Evolutionary conservation across 2,329 filamentous ascomycete genomes (phyloP), one percentile per base, ranked within the genome.

Genomic region (Colletotrichum coccodes): DNA sequence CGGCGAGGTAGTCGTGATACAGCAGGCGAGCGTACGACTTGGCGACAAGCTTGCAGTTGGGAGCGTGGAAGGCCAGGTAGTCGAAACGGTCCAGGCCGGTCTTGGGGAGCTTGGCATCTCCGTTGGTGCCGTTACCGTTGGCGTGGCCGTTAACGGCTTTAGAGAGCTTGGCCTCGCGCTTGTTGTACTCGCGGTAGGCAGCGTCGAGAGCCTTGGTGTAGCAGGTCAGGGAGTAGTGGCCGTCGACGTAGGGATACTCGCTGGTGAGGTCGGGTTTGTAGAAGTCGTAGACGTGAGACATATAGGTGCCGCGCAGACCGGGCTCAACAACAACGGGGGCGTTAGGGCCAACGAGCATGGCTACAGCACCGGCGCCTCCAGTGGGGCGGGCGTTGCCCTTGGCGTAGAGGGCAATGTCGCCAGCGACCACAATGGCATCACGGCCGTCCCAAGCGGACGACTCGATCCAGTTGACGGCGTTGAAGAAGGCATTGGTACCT

Each of bases 261-360:
- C 91, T 94, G 77, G 92, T 92, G 73, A 95, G 85, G 81, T 95
- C 93, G 76, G 93, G 92, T 90, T 95, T 95, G 90, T 94, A 95
- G 81, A 95, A 95, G 81, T 95, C 93, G 82, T 95, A 96, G 75
- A 91, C 91, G 83, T 95, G 93, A 80, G 91, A 87, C 90, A 95
- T 91, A 85, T 93, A 94, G 75, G 86, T 91, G 78, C 91, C 93
- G 77, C 93, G 91, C 78, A 94, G 89, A 78, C 93, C 93, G 59
- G 93, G 89, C 83, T 95, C 93, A 72, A 92, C 85, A 70, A 91
- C 92, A 71, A 95, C 84, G 64, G 92, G 92, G 60, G 93, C 93
- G 77, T 95, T 85, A 67, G 93, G 92, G 64, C 93, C 93, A 75
- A 95, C 87, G 74, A 95, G 85, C 86, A 95, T 87, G 76, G 93